phyloP scores from a whole-genome alignment of 2,329 filamentous ascomycete species.

The Phoma herbarum region DNA sequence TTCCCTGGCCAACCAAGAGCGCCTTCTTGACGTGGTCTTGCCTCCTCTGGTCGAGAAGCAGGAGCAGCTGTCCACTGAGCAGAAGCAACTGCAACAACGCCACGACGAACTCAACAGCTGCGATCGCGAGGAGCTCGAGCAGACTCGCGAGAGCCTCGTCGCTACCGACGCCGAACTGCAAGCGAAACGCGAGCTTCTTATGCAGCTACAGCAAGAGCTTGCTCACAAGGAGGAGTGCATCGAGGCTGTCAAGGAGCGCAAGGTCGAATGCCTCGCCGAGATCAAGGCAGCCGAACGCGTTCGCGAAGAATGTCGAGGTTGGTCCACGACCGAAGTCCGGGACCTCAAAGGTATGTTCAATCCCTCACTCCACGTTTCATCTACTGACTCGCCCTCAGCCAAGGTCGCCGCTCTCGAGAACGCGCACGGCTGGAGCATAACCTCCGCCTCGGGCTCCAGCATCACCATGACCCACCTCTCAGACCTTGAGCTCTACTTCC shows the following conservation, averaged over 20 bases:
- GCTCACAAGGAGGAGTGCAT: constrained; percentile 72
- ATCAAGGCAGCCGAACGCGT: constrained; percentile 85
- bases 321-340: constrained; percentile 83
- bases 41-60: constrained; percentile 71
- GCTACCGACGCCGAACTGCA: constrained; percentile 73
- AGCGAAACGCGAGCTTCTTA: constrained; percentile 72
- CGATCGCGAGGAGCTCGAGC: constrained; percentile 79
- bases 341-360: constrained; percentile 73
- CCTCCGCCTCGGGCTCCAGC: constrained; percentile 63
- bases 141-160: constrained; percentile 73
- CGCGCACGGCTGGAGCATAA: constrained; percentile 75
- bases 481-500: constrained; percentile 77
- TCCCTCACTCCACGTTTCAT: not conserved
- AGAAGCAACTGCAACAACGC: constrained; percentile 72
- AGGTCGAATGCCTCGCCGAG: constrained; percentile 73
- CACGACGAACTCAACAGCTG: constrained; percentile 79
- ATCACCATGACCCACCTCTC: constrained; percentile 78
- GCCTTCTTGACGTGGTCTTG: constrained; percentile 71
- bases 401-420: constrained; percentile 72
- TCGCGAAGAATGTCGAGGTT: constrained; percentile 87
- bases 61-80: constrained; percentile 69
- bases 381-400: constrained; percentile 60
- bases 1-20: constrained; percentile 72
- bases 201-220: constrained; percentile 71
- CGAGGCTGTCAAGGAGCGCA: constrained; percentile 69